A percentile compares a stretch with the other conserved stretches of the same genome.
phyloP scores from a whole-genome alignment of 192 early-diverging fungal species.

The Backusella mclennaniae region DNA sequence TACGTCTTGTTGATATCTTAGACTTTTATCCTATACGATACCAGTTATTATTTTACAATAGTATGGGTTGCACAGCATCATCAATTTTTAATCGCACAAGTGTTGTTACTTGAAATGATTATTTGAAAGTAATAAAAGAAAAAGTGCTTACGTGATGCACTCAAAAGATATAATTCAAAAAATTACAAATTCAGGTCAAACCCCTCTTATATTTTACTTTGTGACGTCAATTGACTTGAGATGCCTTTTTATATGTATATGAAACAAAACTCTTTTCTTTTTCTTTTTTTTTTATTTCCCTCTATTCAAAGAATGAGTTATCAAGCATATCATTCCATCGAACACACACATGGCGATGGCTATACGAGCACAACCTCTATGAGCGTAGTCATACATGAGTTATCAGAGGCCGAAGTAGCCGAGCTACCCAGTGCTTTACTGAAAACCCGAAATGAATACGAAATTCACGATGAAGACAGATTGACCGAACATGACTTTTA shows the following conservation, averaged over 20 bases:
- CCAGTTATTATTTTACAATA: no score
- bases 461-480: constrained; percentile 1
- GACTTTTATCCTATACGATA: no score
- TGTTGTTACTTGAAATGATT: no score
- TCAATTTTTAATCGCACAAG: no score
- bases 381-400: neutral
- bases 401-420: constrained; percentile 2
- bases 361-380: neutral
- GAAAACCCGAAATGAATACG: neutral
- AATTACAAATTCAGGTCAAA: neutral
- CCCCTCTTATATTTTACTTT: neutral
- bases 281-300: neutral
- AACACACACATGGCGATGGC: neutral
- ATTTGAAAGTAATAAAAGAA: no score
- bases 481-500: constrained; percentile 8
- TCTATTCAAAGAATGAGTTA: neutral
- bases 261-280: neutral
- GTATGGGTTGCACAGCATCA: no score
- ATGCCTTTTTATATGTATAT: neutral
- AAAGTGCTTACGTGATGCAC: no score
- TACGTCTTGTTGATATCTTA: no score
- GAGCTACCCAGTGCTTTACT: neutral
- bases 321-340: neutral
- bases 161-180: neutral
- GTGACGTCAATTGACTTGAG: neutral